Evolutionary conservation across 1,284 basidiomycete genomes (phyloP), one percentile per base, ranked within the genome.

Genomic region (Mycena sp.): DNA sequence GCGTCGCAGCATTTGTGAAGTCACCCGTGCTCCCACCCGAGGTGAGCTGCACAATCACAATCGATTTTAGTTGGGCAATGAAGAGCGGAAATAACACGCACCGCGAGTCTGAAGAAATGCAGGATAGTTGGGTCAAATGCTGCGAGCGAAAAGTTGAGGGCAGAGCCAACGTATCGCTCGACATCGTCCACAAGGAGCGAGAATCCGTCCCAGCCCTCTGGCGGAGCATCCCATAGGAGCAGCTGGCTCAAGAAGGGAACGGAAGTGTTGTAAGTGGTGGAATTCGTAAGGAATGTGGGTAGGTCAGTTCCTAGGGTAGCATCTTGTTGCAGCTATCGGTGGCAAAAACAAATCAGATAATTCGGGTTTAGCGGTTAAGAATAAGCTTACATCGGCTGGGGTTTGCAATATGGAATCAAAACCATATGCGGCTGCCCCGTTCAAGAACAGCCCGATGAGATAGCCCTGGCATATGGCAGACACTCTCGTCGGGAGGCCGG

Each of bases 161-260:
- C 89, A 3, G 82, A 78, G 6, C 95, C 94, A 22, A 85, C 79
- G 78, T 92, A 95, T 70, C 92, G 86, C 78, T 95, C 88, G 0
- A 97, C 95, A 76, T 96, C 96, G 78, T 97, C 94, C 10, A 97
- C 87, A 11, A 97, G 85, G 48, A 97, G 85, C 0, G 89, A 83
- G 77, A 95, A 96, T 0, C 92, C 92, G 76, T 93, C 90, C 92
- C 92, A 96, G n/a, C 84, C 85, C 13, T 83, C 79, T 0, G 86
- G 80, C n/a, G 94, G 84, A 0, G 81, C 75, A 55, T 83, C 83
- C 95, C 95, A 96, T 3, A 80, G 81, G 2, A 95, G 85, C 0
- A 84, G 87, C 75, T 92, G 90, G 73, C 91, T 87, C 3, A 77
- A 76, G 16, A 91, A 79, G 8, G 89, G 82, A 37, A 89, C 83